These are phyloP conservation scores for Pythium guiyangense DNA, from an alignment of 352 stramenopile genomes.

Conservation along the genomic window DNA sequence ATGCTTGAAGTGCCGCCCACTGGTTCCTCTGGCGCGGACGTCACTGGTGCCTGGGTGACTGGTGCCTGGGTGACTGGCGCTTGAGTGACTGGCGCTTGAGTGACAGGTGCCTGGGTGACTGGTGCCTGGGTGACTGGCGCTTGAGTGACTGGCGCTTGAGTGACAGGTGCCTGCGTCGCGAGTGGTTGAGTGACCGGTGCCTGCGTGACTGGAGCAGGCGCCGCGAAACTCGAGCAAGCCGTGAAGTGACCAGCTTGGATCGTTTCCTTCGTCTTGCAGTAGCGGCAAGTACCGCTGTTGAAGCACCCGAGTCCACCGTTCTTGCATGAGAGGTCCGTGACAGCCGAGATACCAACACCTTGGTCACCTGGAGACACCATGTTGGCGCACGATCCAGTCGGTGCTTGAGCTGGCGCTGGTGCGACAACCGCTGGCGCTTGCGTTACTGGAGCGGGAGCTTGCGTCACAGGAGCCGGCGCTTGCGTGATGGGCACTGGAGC, in stretches of 20 bases:
- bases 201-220: neutral
- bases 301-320: slow-evolving; percentile 17
- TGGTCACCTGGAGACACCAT: slow-evolving; percentile 2
- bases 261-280: slow-evolving; percentile 11
- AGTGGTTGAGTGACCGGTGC: neutral
- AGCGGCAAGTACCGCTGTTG: neutral
- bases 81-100: neutral
- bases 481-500: neutral
- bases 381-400: neutral
- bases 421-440: neutral
- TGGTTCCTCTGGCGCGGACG: slow-evolving; percentile 1
- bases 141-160: neutral
- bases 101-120: neutral
- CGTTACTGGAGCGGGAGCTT: neutral
- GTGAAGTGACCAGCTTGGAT: slow-evolving; percentile 6
- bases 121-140: neutral
- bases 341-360: slow-evolving; percentile 5
- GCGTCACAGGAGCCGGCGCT: neutral
- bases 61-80: neutral
- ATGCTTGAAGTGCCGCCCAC: neutral
- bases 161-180: neutral
- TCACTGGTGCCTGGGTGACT: neutral
- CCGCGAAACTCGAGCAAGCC: slow-evolving; percentile 2
- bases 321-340: slow-evolving; percentile 3
- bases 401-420: neutral